Evolutionary conservation across 2,329 filamentous ascomycete species (phyloP), one percentile per base, ranked within the genome.

Genomic region (Huntiella moniliformis): DNA sequence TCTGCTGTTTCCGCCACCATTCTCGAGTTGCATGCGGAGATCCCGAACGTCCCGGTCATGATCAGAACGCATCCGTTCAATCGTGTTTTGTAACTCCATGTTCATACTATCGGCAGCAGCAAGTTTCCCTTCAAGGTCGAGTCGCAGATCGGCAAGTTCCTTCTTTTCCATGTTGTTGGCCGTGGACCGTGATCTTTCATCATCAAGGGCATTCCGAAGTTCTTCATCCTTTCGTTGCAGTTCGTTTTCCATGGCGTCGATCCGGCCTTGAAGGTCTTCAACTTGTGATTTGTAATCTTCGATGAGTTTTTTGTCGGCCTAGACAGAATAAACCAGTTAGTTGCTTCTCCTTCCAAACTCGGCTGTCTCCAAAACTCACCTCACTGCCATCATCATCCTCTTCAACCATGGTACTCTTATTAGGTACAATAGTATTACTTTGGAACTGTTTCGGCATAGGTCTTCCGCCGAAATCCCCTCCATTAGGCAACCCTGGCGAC

Each of bases 341-440:
- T 12, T n/a, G 16, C 5, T 32, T 17, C 16, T 7, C 13, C 6
- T 15, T 32, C 6, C 11, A 16, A 10, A 35, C 8, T 12, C 38
- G 3, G 11, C 35, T 22, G 13, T 43, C 22, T 28, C 22, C 35
- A 41, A 17, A n/a, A 55, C 60, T 49, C 53, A 68, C 66, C 56
- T 68, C 65, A 48, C 60, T 63, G 15, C 68, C 68, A 52, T 84
- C 83, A 54, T 93, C 86, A 53, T 93, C 87, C 58, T 96, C 91
- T 60, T 98, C 91, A 1, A 96, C 77, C 79, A 96, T 87, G 1
- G 83, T 95, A 56, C 88, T 93, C 64, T 96, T 98, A 58, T 95
- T 96, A 1, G 91, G 91, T 31, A 96, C 82, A 55, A 96, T 93
- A 0, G 86, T 96, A 58, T 93, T 96, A 58, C 82, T 88, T 58